These are phyloP conservation scores for Aurinia saxatilis DNA, from an alignment of 345 rosid species.

Conservation along the genomic window DNA sequence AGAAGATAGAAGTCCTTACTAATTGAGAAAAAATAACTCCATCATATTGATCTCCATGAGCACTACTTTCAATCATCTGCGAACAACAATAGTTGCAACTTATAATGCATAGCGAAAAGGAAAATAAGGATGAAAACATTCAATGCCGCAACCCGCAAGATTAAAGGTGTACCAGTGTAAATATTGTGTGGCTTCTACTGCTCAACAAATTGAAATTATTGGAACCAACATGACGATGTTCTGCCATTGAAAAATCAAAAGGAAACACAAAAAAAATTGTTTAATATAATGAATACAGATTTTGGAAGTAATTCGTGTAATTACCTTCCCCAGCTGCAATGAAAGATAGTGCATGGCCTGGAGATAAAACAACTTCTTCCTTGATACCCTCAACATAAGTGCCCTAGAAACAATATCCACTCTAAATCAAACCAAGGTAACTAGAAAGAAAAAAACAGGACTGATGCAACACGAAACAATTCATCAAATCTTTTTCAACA, in stretches of 20 bases:
- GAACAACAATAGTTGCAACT: background rate
- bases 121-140: background rate
- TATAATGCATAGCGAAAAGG: background rate
- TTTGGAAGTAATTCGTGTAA: slow-evolving; percentile 25
- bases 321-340: slow-evolving; percentile 99
- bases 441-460: background rate
- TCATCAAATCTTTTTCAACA: background rate
- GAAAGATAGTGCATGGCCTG: slow-evolving; percentile 96
- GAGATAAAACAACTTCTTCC: slow-evolving; percentile 98
- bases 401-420: slow-evolving; percentile 41
- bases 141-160: background rate
- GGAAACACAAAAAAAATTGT: slow-evolving; percentile 17
- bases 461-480: background rate
- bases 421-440: slow-evolving; percentile 16
- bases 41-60: slow-evolving; percentile 86
- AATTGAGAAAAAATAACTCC: slow-evolving; percentile 99
- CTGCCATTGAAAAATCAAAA: slow-evolving; percentile 38
- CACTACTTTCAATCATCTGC: slow-evolving; percentile 99
- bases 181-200: slow-evolving; percentile 99
- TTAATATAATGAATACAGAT: background rate
- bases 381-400: slow-evolving; percentile 90
- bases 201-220: slow-evolving; percentile 95
- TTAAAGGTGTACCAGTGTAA: slow-evolving; percentile 54
- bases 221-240: slow-evolving; percentile 99
- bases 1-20: slow-evolving; percentile 38